A percentile compares a stretch with the other conserved stretches of the same genome.
phyloP scores from a whole-genome alignment of 2,329 filamentous ascomycete genomes.

The Fusarium sambucinum region DNA sequence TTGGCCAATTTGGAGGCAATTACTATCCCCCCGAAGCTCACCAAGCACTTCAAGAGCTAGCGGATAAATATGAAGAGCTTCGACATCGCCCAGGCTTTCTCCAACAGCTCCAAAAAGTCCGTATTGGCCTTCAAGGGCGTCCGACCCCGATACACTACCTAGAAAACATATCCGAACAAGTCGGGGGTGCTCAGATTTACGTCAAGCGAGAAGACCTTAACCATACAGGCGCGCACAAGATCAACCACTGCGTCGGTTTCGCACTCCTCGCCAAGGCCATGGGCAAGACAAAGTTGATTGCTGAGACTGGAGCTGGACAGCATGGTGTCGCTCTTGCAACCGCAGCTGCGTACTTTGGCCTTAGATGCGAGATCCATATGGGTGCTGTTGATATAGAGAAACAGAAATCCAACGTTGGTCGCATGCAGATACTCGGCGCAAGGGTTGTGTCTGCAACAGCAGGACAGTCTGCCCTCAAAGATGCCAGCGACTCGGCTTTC shows the following conservation, averaged over 20 bases:
- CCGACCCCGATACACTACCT: conserved; percentile 11
- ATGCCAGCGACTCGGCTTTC: conserved; percentile 18
- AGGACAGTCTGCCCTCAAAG: conserved; percentile 17
- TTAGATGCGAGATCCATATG: conserved; percentile 18
- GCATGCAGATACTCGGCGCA: conserved; percentile 8
- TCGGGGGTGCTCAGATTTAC: conserved; percentile 3
- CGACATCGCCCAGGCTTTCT: background rate
- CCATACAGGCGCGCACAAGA: conserved; percentile 16
- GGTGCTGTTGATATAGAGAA: conserved; percentile 8
- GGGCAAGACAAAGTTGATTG: conserved; percentile 11
- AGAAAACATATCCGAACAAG: background rate
- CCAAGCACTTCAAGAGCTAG: background rate
- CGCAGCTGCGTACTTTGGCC: conserved; percentile 7
- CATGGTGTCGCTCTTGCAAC: conserved; percentile 21
- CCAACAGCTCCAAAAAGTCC: background rate
- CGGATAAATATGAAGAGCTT: conserved; percentile 6
- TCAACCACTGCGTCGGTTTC: conserved; percentile 21
- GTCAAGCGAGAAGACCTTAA: conserved; percentile 17
- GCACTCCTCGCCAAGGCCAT: conserved; percentile 21
- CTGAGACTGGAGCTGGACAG: conserved; percentile 16
- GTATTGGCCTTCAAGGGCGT: conserved; percentile 1
- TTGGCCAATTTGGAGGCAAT: conserved; percentile 8
- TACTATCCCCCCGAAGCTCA: conserved; percentile 11
- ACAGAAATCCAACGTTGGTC: conserved; percentile 18
- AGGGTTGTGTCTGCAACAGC: background rate